Evolutionary conservation across 2,329 filamentous ascomycete species (phyloP), one percentile per base, ranked within the genome.

Genomic region (Verticillium nonalfalfae): DNA sequence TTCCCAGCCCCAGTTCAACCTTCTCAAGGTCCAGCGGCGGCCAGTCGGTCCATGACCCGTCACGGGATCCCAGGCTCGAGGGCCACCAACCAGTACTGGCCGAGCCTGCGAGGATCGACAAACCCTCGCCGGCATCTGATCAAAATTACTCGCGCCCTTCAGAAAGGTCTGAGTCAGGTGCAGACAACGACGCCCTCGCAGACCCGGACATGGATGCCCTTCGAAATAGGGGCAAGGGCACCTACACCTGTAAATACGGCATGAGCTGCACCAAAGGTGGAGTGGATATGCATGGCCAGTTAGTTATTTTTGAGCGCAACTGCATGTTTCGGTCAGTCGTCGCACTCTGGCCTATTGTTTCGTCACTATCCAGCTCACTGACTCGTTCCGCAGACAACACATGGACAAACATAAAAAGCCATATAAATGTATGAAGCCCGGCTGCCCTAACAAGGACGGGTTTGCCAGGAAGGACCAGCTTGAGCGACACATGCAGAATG

Each of bases 331-430:
- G 78, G 76, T 68, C 72, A 70, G 73, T 76, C 71, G 59, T 59
- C 58, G 21, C 45, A 10, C 55, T 33, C 61, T 61, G 39, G 61
- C 36, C 26, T 14, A 21, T 38, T 14, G 11, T 34, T 2, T 13
- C 39, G 15, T 36, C 35, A 36, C 35, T 18, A 1, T 13, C 7
- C 21, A 21, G 10, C 56, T 18, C 14, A 38, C 64, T 68, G 55
- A 64, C 31, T 10, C 15, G 34, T 50, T 14, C 15, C 59, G 62
- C 64, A 78, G 76, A 59, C 75, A 78, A 66, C 76, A 78, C 64
- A 74, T 75, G 61, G 76, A 78, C 67, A 78, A 78, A 56, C 76
- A 78, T 62, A 70, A 73, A 33, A 78, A 77, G 63, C 76, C 76
- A 15, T 78, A 74, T 73, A 72, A 72, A 26, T 78, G 76, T 66